Evolutionary conservation across 2,329 filamentous ascomycete species (phyloP).

Genomic region (Ramularia collo-cygni): DNA sequence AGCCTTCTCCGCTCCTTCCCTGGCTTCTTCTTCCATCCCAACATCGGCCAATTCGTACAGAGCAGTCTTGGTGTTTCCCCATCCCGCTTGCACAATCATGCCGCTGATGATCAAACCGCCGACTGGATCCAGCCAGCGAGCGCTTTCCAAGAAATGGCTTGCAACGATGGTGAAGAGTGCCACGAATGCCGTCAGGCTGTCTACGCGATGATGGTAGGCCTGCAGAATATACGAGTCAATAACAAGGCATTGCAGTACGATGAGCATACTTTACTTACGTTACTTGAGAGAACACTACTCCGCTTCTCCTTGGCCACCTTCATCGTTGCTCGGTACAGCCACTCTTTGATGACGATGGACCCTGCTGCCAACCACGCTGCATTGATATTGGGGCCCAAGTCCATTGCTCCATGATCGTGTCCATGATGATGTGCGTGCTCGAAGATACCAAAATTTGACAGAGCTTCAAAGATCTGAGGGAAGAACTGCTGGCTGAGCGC

Average conservation of each 20-base stretch:
- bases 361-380: slow-evolving; percentile 90
- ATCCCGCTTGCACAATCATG: slow-evolving; percentile 87
- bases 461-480: slow-evolving; percentile 38
- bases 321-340: slow-evolving; percentile 96
- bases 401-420: slow-evolving; percentile 50
- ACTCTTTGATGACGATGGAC: slow-evolving; percentile 90
- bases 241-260: not conserved
- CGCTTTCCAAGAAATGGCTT: slow-evolving; percentile 77
- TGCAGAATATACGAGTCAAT: slow-evolving; percentile 4
- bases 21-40: slow-evolving; percentile 78
- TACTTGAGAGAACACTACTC: slow-evolving; percentile 90
- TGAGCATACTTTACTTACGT: slow-evolving; percentile 66
- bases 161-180: slow-evolving; percentile 83
- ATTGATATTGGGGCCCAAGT: slow-evolving; percentile 69
- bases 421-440: slow-evolving; percentile 48
- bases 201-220: slow-evolving; percentile 86
- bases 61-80: slow-evolving; percentile 73
- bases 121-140: slow-evolving; percentile 88
- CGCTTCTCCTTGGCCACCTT: slow-evolving; percentile 92
- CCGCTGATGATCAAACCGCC: slow-evolving; percentile 87
- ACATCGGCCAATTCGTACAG: slow-evolving; percentile 87
- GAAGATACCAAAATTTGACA: slow-evolving; percentile 38
- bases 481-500: slow-evolving; percentile 48
- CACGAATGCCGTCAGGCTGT: slow-evolving; percentile 91
- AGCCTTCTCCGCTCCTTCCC: slow-evolving; percentile 61